A percentile compares a stretch with the other conserved stretches of the same genome.
Conservation (phyloP, 306 rosid species). For the Mimosa pudica region DNA sequence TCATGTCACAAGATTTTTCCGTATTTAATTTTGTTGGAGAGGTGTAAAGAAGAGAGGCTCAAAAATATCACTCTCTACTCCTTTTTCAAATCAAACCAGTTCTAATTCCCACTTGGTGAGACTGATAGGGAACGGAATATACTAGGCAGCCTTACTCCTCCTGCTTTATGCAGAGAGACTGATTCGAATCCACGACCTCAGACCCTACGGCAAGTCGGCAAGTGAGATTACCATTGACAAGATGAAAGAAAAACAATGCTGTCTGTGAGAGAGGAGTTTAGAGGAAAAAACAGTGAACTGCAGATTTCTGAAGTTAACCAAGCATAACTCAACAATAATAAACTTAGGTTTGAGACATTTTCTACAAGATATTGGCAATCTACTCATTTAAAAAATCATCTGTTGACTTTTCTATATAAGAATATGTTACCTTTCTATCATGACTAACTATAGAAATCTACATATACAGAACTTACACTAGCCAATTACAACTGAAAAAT, state of each 20-base stretch:
- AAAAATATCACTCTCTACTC: neutral
- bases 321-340: constrained; percentile 20
- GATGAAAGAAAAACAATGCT: neutral
- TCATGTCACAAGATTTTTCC: neutral
- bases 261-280: constrained; percentile 6
- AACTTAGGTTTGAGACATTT: neutral
- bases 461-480: constrained; percentile 13
- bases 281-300: neutral
- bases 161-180: too few species aligned
- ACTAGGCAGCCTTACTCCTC: too few species aligned
- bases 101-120: too few species aligned
- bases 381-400: constrained; percentile 4
- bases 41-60: neutral
- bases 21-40: constrained; percentile 1
- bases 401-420: too few species aligned
- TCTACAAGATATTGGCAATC: neutral
- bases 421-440: constrained; percentile 8
- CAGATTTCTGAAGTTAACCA: neutral
- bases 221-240: neutral
- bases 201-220: too few species aligned
- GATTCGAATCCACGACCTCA: too few species aligned
- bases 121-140: too few species aligned
- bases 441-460: constrained; percentile 9
- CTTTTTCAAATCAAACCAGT: neutral
- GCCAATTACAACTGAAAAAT: constrained; percentile 15